Conservation (phyloP, 2,329 filamentous ascomycete species). For the Ophiostoma novo-ulmi region DNA sequence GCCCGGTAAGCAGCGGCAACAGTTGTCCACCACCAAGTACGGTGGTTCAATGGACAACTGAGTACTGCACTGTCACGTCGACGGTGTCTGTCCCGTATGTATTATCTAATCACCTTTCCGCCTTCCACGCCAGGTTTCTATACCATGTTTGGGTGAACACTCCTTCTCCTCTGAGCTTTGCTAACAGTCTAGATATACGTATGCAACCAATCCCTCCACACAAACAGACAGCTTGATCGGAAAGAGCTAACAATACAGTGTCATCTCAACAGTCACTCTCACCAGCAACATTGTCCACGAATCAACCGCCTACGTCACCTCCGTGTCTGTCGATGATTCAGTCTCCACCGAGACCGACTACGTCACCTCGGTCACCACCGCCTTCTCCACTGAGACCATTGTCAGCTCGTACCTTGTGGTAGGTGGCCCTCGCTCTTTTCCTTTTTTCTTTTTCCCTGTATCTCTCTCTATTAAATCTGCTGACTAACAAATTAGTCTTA, state of each 20-base stretch:
- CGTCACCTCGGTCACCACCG: constrained; percentile 15
- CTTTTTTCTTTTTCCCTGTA: neutral
- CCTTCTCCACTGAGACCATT: constrained; percentile 11
- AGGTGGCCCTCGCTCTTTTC: neutral
- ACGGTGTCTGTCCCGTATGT: constrained; percentile 2
- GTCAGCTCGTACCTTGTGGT: constrained; percentile 20
- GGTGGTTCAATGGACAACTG: constrained; percentile 16
- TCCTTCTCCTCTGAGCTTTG: neutral
- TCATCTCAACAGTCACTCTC: neutral
- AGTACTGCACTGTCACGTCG: constrained; percentile 2
- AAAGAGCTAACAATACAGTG: neutral
- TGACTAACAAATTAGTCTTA: constrained; percentile 17
- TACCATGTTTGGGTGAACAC: too few relatives aligned
- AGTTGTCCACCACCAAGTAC: constrained; percentile 12
- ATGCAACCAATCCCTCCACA: neutral
- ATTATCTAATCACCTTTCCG: neutral
- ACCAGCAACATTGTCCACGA: neutral
- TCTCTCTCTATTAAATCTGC: neutral
- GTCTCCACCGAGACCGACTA: constrained; percentile 16
- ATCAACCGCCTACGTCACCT: constrained; percentile 18
- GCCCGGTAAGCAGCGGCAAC: constrained; percentile 10
- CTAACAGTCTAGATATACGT: constrained; percentile 9
- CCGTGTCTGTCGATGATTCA: constrained; percentile 13
- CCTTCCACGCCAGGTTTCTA: neutral
- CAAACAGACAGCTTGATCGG: neutral